Conservation (phyloP, 108 stramenopile species). For the Skeletonema tropicum region DNA sequence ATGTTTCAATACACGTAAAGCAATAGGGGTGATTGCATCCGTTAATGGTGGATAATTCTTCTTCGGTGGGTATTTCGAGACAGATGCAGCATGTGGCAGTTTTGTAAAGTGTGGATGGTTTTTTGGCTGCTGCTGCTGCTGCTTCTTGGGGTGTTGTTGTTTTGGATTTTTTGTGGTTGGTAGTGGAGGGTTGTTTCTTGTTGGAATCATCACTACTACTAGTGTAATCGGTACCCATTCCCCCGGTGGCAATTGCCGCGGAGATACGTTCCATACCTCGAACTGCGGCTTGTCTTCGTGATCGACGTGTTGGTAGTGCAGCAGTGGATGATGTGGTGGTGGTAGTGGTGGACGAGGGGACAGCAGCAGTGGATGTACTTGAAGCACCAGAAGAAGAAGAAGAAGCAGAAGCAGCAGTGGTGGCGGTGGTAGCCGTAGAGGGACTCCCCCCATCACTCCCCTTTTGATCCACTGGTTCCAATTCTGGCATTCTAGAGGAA, state of each 20-base stretch:
- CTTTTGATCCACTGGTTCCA: background rate
- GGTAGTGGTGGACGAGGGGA: background rate
- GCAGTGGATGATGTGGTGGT: background rate
- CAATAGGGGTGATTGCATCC: conserved; percentile 86
- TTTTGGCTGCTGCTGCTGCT: no score
- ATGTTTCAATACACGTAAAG: conserved; percentile 85
- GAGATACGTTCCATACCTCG: conserved; percentile 28
- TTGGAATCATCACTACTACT: background rate
- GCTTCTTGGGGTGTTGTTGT: background rate
- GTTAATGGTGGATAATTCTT: conserved; percentile 65
- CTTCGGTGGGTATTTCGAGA: conserved; percentile 60
- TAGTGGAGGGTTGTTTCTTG: background rate
- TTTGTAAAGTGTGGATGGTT: background rate
- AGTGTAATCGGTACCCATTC: conserved; percentile 16
- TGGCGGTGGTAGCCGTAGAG: background rate
- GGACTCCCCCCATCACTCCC: background rate
- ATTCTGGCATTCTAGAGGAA: background rate
- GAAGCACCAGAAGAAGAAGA: background rate
- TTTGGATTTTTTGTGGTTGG: background rate
- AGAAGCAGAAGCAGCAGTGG: background rate
- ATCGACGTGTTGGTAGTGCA: background rate
- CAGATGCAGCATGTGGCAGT: conserved; percentile 74
- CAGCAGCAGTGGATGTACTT: background rate
- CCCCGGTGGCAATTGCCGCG: conserved; percentile 25
- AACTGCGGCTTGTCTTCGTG: conserved; percentile 17